Evolutionary conservation across 73 alveolate genomes (phyloP), one percentile per base, ranked within the genome.

Genomic region (Paramecium sonneborni): DNA sequence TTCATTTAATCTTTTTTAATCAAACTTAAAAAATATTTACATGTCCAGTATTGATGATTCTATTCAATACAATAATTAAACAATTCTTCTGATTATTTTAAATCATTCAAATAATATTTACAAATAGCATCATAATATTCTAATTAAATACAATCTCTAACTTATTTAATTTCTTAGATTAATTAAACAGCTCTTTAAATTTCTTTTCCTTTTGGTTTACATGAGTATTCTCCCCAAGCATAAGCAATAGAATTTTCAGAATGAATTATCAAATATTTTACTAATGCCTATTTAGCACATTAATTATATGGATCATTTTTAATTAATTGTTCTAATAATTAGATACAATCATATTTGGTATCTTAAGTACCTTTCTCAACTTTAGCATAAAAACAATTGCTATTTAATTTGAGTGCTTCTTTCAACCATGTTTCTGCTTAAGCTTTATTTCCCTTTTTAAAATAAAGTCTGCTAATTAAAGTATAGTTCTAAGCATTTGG

Each of bases 371-470:
- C 86, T 18, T 72, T 72, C 24, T 72, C 86, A 15, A 72, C 57
- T 35, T 72, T 72, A 5, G 86, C 86, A 34, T 72, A 72, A 38
- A 72, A 6, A 7, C 86, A 72, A 34, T 72, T 72, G 9, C 8
- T 34, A 72, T 72, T 21, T 41, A 72, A 34, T 72, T 72, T 72
- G 5, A 72, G 35, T 30, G 86, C 55, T 37, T 72, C 86, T 35
- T 72, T 72, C 4, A 72, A 72, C 86, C 86, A 72, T 12, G 44
- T 38, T 12, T 72, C 86, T 35, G 86, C 86, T 72, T 72, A 72
- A 12, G 26, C 26, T 38, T 72, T 72, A 35, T 38, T 72, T 20
- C 86, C 86, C 20, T 72, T 72, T 34, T 14, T 5, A 72, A 11
- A 72, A 37, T 72, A 72, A 1, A 72, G 55, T 35, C 44, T 72